Evolutionary conservation across 2,329 filamentous ascomycete genomes (phyloP).

Genomic region (Hypoxylon sp.): DNA sequence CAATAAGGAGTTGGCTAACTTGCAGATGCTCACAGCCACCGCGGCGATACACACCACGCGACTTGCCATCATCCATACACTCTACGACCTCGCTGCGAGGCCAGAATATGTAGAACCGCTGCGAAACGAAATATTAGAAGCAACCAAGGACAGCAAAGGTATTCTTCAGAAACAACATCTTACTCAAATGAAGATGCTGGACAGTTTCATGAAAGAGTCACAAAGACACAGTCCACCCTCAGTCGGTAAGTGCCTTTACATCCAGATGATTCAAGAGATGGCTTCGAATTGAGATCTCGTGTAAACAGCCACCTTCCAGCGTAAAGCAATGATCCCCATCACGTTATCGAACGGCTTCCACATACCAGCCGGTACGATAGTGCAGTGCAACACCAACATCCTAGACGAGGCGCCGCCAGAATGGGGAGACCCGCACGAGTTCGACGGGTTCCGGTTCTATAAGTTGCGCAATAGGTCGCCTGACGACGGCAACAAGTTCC

Average conservation of each 20-base stretch:
- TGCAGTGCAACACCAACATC: slow-evolving; percentile 49
- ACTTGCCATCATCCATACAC: slow-evolving; percentile 51
- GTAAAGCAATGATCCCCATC: slow-evolving; percentile 49
- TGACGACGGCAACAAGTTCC: slow-evolving; percentile 47
- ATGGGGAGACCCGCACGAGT: slow-evolving; percentile 46
- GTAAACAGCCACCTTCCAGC: slow-evolving; percentile 46
- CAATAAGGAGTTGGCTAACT: slow-evolving; percentile 47
- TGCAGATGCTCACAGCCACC: slow-evolving; percentile 52
- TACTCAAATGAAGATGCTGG: slow-evolving; percentile 51
- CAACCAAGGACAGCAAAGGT: slow-evolving; percentile 45
- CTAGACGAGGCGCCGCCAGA: slow-evolving; percentile 45
- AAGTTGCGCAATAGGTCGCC: slow-evolving; percentile 42
- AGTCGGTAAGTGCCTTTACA: slow-evolving; percentile 49
- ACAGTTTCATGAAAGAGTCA: slow-evolving; percentile 57
- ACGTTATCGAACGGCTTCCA: slow-evolving; percentile 52
- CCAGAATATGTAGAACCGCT: slow-evolving; percentile 60
- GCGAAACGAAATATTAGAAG: slow-evolving; percentile 55
- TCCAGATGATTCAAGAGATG: neutral
- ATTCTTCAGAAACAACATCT: slow-evolving; percentile 48
- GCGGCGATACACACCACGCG: slow-evolving; percentile 55
- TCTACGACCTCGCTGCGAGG: slow-evolving; percentile 58
- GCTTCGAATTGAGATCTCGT: slow-evolving; percentile 9
- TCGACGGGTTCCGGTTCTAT: slow-evolving; percentile 50
- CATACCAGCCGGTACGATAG: slow-evolving; percentile 48
- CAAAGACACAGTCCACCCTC: slow-evolving; percentile 51